Conservation (phyloP, 805 yeast species). For the Blastobotrys mokoenaii region DNA sequence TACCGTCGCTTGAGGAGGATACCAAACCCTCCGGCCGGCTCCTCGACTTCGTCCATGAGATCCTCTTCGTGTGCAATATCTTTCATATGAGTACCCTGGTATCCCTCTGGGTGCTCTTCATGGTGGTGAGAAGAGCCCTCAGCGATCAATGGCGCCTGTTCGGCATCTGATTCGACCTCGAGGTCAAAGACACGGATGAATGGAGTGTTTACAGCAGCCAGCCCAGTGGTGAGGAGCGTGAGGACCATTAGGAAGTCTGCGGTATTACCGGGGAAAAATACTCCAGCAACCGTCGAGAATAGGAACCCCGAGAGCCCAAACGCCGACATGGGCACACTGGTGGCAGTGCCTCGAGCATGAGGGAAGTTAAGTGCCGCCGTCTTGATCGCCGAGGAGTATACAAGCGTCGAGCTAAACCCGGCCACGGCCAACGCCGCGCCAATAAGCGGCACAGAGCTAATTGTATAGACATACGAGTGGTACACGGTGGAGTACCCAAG, state of each 20-base stretch:
- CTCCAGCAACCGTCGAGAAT: constrained; percentile 43
- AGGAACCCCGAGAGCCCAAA: constrained; percentile 69
- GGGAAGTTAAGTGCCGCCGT: constrained; percentile 68
- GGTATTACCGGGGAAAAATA: constrained; percentile 28
- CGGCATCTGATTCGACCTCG: neutral
- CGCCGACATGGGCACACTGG: constrained; percentile 65
- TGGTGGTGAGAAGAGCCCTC: neutral
- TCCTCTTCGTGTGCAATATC: neutral
- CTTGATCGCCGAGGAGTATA: constrained; percentile 57
- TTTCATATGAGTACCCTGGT: too few species aligned
- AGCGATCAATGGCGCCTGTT: neutral
- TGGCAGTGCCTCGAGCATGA: constrained; percentile 59
- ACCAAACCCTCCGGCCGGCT: constrained; percentile 1
- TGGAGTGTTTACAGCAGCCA: constrained; percentile 12
- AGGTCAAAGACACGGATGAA: constrained; percentile 12
- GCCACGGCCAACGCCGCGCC: constrained; percentile 36
- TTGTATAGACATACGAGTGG: constrained; percentile 32
- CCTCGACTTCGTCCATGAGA: neutral
- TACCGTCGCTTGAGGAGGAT: constrained; percentile 25
- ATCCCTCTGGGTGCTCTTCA: too few species aligned
- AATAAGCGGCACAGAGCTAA: constrained; percentile 30
- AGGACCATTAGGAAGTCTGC: constrained; percentile 15
- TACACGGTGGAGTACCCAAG: constrained; percentile 51
- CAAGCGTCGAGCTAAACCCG: constrained; percentile 62
- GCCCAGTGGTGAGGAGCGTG: constrained; percentile 13